phyloP scores from a whole-genome alignment of 331 rosid genomes.

The Pyrus hybrid region DNA sequence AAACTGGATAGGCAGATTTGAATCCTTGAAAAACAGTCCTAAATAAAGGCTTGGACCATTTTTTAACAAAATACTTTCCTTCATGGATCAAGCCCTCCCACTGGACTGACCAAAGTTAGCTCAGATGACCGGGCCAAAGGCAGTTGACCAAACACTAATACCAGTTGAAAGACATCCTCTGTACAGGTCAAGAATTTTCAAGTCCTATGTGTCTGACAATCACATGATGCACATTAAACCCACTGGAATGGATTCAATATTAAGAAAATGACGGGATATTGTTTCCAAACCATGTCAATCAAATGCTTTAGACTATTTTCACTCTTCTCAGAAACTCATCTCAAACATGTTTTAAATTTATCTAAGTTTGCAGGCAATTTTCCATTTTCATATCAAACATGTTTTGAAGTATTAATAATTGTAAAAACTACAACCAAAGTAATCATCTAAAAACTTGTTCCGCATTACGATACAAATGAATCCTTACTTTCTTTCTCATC shows the following conservation, averaged over 20 bases:
- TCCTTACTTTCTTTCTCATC: background rate
- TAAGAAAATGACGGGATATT: background rate
- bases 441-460: background rate
- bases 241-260: background rate
- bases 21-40: background rate
- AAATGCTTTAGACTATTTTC: background rate
- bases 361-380: no score
- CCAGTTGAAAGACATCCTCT: background rate
- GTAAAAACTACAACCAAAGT: no score
- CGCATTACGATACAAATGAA: background rate
- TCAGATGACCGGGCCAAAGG: background rate
- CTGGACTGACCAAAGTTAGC: background rate
- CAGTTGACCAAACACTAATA: background rate
- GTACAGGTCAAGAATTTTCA: background rate
- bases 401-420: no score
- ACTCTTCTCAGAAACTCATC: no score
- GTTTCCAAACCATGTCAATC: background rate
- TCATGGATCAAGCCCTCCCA: background rate
- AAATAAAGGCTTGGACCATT: background rate
- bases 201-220: background rate
- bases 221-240: background rate
- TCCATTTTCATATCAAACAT: no score
- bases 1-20: background rate
- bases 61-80: background rate
- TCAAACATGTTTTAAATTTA: no score